Evolutionary conservation across 1,284 basidiomycete species (phyloP).

Genomic region (Cryptococcus sp.): DNA sequence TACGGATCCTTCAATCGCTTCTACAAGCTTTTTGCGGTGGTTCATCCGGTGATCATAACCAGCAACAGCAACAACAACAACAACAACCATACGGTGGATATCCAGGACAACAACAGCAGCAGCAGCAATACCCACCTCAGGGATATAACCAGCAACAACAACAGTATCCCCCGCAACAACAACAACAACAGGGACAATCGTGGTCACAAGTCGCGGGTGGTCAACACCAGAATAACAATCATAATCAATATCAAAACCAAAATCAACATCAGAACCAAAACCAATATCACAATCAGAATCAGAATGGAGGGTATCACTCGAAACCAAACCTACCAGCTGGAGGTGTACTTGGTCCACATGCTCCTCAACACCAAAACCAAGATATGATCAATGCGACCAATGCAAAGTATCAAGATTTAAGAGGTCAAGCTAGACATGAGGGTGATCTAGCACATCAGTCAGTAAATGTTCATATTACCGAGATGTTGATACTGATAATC

Average conservation of each 20-base stretch:
- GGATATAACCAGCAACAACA: conserved; percentile 24
- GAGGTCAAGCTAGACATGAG: conserved; percentile 67
- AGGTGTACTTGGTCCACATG: conserved; percentile 48
- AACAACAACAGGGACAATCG: conserved; percentile 16
- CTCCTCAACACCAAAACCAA: conserved; percentile 54
- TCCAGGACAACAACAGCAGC: conserved; percentile 19
- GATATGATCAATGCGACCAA: conserved; percentile 50
- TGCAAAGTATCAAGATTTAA: conserved; percentile 62
- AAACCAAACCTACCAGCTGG: conserved; percentile 20
- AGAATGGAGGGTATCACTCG: conserved; percentile 10
- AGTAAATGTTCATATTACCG: conserved; percentile 1
- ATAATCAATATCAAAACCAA: conserved; percentile 14
- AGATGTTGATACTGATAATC: conserved; percentile 1
- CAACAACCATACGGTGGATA: conserved; percentile 16
- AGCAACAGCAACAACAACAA: conserved; percentile 14
- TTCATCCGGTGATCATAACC: conserved; percentile 7
- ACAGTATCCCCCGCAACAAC: conserved; percentile 17
- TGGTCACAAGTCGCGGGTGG: conserved; percentile 20
- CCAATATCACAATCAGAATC: conserved; percentile 21
- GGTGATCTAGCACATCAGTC: conserved; percentile 52
- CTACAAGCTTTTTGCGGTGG: conserved; percentile 21
- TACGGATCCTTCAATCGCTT: conserved; percentile 3
- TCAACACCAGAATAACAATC: conserved; percentile 24
- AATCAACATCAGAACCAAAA: conserved; percentile 24
- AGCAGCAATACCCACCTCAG: conserved; percentile 15